Base-by-base conservation (phyloP, 129 eudicot genomes). In the Pittosporum tobira region DNA sequence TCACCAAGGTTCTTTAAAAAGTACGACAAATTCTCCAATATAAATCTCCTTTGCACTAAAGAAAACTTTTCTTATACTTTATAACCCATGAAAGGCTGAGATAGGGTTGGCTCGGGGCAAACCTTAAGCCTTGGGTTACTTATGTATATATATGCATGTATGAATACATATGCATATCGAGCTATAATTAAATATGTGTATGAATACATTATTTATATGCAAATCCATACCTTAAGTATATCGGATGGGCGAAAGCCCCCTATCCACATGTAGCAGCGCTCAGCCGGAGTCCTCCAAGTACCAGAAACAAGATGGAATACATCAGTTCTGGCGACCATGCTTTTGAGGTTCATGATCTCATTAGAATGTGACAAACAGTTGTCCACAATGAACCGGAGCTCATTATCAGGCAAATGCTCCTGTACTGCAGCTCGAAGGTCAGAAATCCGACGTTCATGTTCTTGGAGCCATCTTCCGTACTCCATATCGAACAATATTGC, bases 161-260 rank as follows among this genome's bases (percentile, higher is more conserved):
- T n/a, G n/a, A n/a, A n/a, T n/a, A n/a, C n/a, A n/a, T n/a, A n/a
- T n/a, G n/a, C n/a, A n/a, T n/a, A n/a, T n/a, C n/a, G n/a, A n/a
- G n/a, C n/a, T n/a, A n/a, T n/a, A n/a, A n/a, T n/a, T n/a, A n/a
- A n/a, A n/a, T n/a, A n/a, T n/a, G n/a, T n/a, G n/a, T n/a, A n/a
- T n/a, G n/a, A n/a, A n/a, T n/a, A n/a, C n/a, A n/a, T n/a, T n/a
- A n/a, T n/a, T n/a, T n/a, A n/a, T n/a, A n/a, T n/a, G n/a, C n/a
- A n/a, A n/a, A n/a, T n/a, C n/a, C n/a, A n/a, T n/a, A 88, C 96
- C 91, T 88, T 88, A 58, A 88, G 76, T 68, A 88, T 56, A 60
- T 83, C 85, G 5, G 99, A 93, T 27, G 99, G 99, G 22, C 99
- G 88, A 63, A 93, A 93, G n/a, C 88, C 96, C 23, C 99, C 99